A percentile compares a stretch with the other conserved stretches of the same genome.
Conservation (phyloP, 371 early-diverging fungal species). For the Haplosporangium sp. region DNA sequence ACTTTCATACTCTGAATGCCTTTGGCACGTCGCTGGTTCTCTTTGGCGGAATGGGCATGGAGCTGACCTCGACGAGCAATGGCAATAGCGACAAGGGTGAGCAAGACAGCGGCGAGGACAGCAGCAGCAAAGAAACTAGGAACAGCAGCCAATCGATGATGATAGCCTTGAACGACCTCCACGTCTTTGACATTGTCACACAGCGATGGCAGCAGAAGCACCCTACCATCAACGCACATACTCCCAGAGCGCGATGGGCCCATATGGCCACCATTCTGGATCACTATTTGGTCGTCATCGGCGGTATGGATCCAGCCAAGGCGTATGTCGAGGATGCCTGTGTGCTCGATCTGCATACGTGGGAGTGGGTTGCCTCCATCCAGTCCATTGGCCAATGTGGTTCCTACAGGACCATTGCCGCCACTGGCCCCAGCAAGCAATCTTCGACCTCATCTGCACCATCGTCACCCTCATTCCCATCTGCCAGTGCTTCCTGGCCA, state of each 20-base stretch:
- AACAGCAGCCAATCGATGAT: slow-evolving; percentile 14
- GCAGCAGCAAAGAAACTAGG: slow-evolving; percentile 27
- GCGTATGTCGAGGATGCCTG: slow-evolving; percentile 80
- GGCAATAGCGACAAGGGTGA: slow-evolving; percentile 3
- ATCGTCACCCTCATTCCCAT: slow-evolving; percentile 37
- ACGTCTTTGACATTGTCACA: slow-evolving; percentile 65
- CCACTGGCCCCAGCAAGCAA: slow-evolving; percentile 54
- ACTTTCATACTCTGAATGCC: slow-evolving; percentile 67
- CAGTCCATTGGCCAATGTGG: slow-evolving; percentile 63
- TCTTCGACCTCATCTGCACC: slow-evolving; percentile 14
- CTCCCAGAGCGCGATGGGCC: slow-evolving; percentile 79
- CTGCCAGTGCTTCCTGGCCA: slow-evolving; percentile 27
- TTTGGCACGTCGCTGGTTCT: slow-evolving; percentile 61
- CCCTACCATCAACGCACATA: slow-evolving; percentile 55
- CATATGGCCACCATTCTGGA: slow-evolving; percentile 70
- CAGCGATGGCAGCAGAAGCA: slow-evolving; percentile 68
- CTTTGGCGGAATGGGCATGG: slow-evolving; percentile 61
- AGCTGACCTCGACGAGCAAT: too few relatives aligned
- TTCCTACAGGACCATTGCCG: slow-evolving; percentile 63
- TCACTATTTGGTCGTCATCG: slow-evolving; percentile 71
- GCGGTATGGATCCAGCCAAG: slow-evolving; percentile 78
- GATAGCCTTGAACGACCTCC: slow-evolving; percentile 72
- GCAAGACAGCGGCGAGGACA: slow-evolving; percentile 14
- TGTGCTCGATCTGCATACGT: slow-evolving; percentile 68
- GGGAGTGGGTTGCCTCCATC: slow-evolving; percentile 67